A percentile compares a stretch with the other conserved stretches of the same genome.
These are phyloP conservation scores for Cladosporium sp. DNA, from an alignment of 2,329 filamentous ascomycete genomes.

Conservation along the genomic window DNA sequence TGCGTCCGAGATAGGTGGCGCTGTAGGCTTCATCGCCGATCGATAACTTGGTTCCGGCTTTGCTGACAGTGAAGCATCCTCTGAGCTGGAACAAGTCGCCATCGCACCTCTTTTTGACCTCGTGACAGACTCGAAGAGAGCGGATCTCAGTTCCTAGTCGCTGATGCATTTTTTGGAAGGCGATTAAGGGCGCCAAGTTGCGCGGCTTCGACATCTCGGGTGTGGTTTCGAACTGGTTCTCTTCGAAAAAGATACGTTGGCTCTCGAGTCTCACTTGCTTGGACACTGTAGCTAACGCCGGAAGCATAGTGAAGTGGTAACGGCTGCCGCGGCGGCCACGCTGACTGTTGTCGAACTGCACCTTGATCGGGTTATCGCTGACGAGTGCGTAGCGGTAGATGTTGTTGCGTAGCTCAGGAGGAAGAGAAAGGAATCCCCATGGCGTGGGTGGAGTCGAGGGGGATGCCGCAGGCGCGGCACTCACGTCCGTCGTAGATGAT, in stretches of 20 bases:
- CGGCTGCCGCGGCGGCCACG: too few species aligned
- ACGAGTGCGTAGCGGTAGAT: neutral
- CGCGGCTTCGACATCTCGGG: neutral
- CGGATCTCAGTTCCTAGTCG: neutral
- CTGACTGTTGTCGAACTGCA: too few species aligned
- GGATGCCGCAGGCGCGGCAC: neutral
- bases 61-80: neutral
- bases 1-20: neutral
- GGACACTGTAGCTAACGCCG: neutral
- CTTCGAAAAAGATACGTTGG: neutral
- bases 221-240: neutral
- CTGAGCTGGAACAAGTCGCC: neutral
- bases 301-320: neutral
- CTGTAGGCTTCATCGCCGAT: neutral
- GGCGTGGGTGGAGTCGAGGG: neutral
- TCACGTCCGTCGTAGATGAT: neutral
- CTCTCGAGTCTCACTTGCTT: neutral
- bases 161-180: neutral
- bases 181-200: neutral
- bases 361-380: neutral
- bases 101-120: neutral
- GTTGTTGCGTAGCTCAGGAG: neutral
- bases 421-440: neutral
- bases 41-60: neutral
- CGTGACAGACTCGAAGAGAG: neutral